These are phyloP conservation scores for Sugiyamaella xylanicola DNA, from an alignment of 1,139 yeast genomes.

Conservation along the genomic window DNA sequence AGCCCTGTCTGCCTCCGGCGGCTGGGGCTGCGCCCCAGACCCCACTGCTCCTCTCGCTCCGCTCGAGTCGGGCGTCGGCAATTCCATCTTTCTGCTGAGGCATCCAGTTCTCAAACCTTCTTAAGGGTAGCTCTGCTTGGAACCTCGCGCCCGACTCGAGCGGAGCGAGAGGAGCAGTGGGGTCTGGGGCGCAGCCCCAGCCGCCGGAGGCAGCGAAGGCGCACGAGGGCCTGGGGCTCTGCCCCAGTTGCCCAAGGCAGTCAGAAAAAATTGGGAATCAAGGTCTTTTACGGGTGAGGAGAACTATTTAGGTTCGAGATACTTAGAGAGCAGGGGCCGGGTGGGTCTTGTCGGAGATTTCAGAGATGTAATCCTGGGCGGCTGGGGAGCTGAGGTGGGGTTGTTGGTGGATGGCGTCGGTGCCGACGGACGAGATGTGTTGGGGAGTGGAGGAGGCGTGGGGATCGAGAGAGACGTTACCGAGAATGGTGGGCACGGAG, in stretches of 20 bases:
- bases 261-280: background rate
- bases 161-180: background rate
- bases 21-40: slow-evolving; percentile 1
- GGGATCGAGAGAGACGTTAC: slow-evolving; percentile 38
- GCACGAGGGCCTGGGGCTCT: background rate
- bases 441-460: slow-evolving; percentile 21
- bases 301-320: too few species aligned
- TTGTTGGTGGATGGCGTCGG: background rate
- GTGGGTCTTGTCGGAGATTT: slow-evolving; percentile 3
- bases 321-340: background rate
- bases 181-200: slow-evolving; percentile 1
- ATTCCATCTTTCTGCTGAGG: too few species aligned
- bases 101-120: too few species aligned
- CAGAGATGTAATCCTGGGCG: slow-evolving; percentile 14
- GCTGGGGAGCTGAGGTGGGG: too few species aligned
- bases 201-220: background rate
- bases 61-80: background rate
- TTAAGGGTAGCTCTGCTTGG: too few species aligned
- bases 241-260: slow-evolving; percentile 8
- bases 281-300: slow-evolving; percentile 3
- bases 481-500: slow-evolving; percentile 39
- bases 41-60: background rate
- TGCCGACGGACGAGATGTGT: background rate
- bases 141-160: background rate
- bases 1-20: background rate